Evolutionary conservation across 805 yeast species (phyloP), one percentile per base, ranked within the genome.

Genomic region (Candida stauntonica): DNA sequence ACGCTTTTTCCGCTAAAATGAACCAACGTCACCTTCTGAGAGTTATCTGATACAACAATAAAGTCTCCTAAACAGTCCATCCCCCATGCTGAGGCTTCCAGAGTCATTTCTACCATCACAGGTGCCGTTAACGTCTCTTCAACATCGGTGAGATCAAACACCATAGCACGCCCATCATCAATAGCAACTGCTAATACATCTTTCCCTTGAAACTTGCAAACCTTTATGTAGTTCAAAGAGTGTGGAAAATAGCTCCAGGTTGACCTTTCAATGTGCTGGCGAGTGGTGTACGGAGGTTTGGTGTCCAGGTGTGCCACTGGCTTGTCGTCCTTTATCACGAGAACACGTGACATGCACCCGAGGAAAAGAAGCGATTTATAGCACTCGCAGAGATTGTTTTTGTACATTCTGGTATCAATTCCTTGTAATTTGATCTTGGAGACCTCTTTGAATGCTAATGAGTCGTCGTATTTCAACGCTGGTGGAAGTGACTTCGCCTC

Each of bases 21-120:
- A 37, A 73, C 64, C 5, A 75, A 41, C 0, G 72, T 62, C 2
- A 77, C 58, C 5, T 58, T 54, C 38, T 68, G 74, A 4, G 75
- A 64, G 48, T 81, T 81, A 45, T 78, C 84, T 1, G 83, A 71
- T 0, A 70, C 67, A 0, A 63, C 73, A 12, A 80, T 44, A 29
- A 73, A 38, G 38, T 64, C 52, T 26, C 56, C 51, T n/a, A 57
- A 46, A 27, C 72, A 57, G 49, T 77, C 84, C 15, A 77, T 48
- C 0, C 86, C 85, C 88, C 88, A 81, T 2, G 71, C 75, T 1
- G 83, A 75, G 2, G 71, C 58, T 5, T 60, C 60, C 33, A 39
- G 26, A 12, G 32, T 36, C 6, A 71, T 47, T 23, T 57, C 60
- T 3, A 72, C 38, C 18, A 48, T 51, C 26, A 58, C 50, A 16